Evolutionary conservation across 306 rosid genomes (phyloP), one percentile per base, ranked within the genome.

Genomic region (Citrullus amarus): DNA sequence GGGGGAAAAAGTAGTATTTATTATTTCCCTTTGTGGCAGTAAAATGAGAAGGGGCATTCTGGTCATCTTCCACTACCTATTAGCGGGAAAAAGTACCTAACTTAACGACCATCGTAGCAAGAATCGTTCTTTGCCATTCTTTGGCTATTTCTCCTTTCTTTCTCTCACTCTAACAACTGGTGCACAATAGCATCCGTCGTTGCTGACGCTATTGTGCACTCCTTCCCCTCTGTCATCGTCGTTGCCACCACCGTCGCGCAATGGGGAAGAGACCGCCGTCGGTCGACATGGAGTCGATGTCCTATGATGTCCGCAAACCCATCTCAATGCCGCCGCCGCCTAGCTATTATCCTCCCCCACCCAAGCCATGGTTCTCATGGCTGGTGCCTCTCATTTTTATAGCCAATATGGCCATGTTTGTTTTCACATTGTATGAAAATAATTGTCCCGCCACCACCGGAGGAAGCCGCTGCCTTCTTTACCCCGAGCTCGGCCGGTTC

Each of bases 291-390:
- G 96, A 91, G 83, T 83, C 83, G 77, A 96, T 86, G n/a, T 78
- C 54, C 4, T 48, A 41, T 6, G 78, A 68, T 20, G 57, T 74
- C 14, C 70, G 75, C 34, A 57, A 75, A 22, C 39, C 82, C 17
- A 65, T 75, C 58, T 43, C 48, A 8, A 60, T 76, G 39, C 79
- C 84, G 6, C 92, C 90, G 0, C 86, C 90, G 0, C 92, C 91
- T 2, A 59, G 36, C 50, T 85, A 76, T 77, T 81, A 76, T 10
- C 80, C 86, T 5, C 93, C 93, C 3, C 82, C 59, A 0, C 82
- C 93, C 2, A 50, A 62, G 32, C 82, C 73, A 30, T 89, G 97
- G 97, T 58, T 83, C 51, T 62, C 97, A 2, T 92, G 97, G 97
- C 79, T 92, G 2, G 84, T 92, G 30, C 99, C 98, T 0, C 80